These are phyloP conservation scores for Shiraia bambusicola DNA, from an alignment of 2,329 filamentous ascomycete species.

Conservation along the genomic window DNA sequence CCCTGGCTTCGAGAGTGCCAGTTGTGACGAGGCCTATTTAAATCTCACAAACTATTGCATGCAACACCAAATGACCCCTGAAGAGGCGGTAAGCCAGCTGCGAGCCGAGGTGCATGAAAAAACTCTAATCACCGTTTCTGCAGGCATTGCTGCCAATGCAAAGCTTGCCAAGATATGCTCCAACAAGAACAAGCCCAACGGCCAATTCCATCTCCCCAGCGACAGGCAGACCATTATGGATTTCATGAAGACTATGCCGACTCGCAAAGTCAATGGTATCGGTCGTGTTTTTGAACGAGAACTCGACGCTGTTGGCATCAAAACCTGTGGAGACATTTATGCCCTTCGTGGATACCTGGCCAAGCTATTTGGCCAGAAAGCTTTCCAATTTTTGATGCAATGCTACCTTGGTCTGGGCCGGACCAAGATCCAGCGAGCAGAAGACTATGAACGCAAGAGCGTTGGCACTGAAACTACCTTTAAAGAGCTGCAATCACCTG, in stretches of 20 bases:
- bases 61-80: slow-evolving; percentile 66
- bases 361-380: slow-evolving; percentile 86
- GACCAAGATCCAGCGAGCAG: slow-evolving; percentile 80
- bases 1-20: slow-evolving; percentile 85
- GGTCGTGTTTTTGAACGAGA: slow-evolving; percentile 92
- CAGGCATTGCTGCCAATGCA: slow-evolving; percentile 90
- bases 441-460: slow-evolving; percentile 88
- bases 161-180: slow-evolving; percentile 94
- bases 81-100: slow-evolving; percentile 75
- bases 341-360: slow-evolving; percentile 70
- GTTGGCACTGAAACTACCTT: slow-evolving; percentile 95
- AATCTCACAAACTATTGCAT: slow-evolving; percentile 86
- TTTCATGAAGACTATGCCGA: slow-evolving; percentile 82
- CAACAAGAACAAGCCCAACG: slow-evolving; percentile 95
- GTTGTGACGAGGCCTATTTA: slow-evolving; percentile 93
- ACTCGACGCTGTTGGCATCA: slow-evolving; percentile 81
- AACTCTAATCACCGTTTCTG: slow-evolving; percentile 85
- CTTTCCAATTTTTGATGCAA: slow-evolving; percentile 80
- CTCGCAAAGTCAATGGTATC: slow-evolving; percentile 92
- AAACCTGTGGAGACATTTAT: slow-evolving; percentile 87
- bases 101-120: slow-evolving; percentile 73
- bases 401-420: slow-evolving; percentile 85
- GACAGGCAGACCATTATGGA: slow-evolving; percentile 74
- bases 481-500: slow-evolving; percentile 69
- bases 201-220: slow-evolving; percentile 75